A percentile compares a stretch with the other conserved stretches of the same genome.
Conservation (phyloP, 352 stramenopile species). For the Globisporangium irregulare region DNA sequence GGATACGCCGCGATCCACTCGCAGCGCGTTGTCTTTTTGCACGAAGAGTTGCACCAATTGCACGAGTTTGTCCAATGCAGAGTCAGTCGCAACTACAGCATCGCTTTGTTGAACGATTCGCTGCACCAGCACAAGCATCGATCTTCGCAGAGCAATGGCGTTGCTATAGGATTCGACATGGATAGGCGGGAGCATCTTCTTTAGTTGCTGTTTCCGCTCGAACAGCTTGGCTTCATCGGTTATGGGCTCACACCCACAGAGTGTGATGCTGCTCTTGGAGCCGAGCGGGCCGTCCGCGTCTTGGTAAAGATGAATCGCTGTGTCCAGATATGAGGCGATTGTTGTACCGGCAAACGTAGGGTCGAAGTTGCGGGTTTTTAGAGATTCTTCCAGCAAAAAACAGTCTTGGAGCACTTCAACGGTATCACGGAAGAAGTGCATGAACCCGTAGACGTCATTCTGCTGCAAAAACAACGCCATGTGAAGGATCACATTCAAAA, state of each 20-base stretch:
- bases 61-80: slow-evolving; percentile 32
- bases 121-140: slow-evolving; percentile 30
- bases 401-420: slow-evolving; percentile 53
- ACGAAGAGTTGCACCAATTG: slow-evolving; percentile 39
- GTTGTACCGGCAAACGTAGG: slow-evolving; percentile 20
- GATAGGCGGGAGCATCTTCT: slow-evolving; percentile 45
- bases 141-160: slow-evolving; percentile 34
- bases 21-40: slow-evolving; percentile 29
- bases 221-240: slow-evolving; percentile 23
- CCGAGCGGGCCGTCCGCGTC: slow-evolving; percentile 49
- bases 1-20: slow-evolving; percentile 9
- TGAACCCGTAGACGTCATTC: slow-evolving; percentile 51
- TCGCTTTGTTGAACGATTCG: slow-evolving; percentile 31
- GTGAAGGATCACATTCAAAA: slow-evolving; percentile 44
- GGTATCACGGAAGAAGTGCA: slow-evolving; percentile 66
- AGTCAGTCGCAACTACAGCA: slow-evolving; percentile 29
- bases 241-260: slow-evolving; percentile 52
- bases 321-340: slow-evolving; percentile 53
- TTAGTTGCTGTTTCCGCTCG: slow-evolving; percentile 42
- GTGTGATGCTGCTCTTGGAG: slow-evolving; percentile 23
- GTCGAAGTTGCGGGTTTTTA: slow-evolving; percentile 31
- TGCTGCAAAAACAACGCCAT: slow-evolving; percentile 55
- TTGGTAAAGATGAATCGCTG: slow-evolving; percentile 64
- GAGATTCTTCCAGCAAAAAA: slow-evolving; percentile 47
- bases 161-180: slow-evolving; percentile 36